phyloP scores from a whole-genome alignment of 768 basidiomycete genomes.

The Suillus paluster region DNA sequence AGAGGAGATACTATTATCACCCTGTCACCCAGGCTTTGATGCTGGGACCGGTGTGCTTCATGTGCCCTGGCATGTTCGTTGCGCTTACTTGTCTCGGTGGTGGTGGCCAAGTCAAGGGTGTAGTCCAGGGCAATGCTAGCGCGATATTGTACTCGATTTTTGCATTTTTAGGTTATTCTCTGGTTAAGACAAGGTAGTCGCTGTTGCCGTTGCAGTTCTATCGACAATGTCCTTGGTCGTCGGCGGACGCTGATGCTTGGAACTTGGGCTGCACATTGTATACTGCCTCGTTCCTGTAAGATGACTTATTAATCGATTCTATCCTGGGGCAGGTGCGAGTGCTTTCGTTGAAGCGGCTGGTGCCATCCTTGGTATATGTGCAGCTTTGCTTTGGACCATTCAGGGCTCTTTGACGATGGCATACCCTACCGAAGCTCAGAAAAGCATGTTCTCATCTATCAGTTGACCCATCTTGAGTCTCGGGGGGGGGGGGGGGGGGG shows the following conservation, averaged over 20 bases:
- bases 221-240: conserved; percentile 77
- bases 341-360: conserved; percentile 70
- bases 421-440: conserved; percentile 75
- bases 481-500: too few species aligned
- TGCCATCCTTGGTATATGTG: conserved; percentile 70
- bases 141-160: conserved; percentile 69
- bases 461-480: conserved; percentile 83
- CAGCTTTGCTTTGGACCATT: conserved; percentile 71
- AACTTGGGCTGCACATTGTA: conserved; percentile 74
- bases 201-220: conserved; percentile 50
- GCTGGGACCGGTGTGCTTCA: conserved; percentile 69
- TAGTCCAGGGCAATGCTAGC: conserved; percentile 71
- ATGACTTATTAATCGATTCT: neutral
- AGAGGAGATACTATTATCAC: conserved; percentile 60
- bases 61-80: conserved; percentile 75
- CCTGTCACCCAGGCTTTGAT: conserved; percentile 49
- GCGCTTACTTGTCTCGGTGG: conserved; percentile 80
- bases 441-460: conserved; percentile 70
- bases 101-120: conserved; percentile 72
- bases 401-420: conserved; percentile 80
- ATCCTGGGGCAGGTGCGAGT: conserved; percentile 55
- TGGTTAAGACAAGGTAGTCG: conserved; percentile 48
- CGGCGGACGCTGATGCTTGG: conserved; percentile 72
- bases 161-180: conserved; percentile 66
- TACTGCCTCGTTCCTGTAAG: conserved; percentile 70